These are phyloP conservation scores for Aspergillus cejpii DNA, from an alignment of 2,329 filamentous ascomycete genomes.

Conservation along the genomic window DNA sequence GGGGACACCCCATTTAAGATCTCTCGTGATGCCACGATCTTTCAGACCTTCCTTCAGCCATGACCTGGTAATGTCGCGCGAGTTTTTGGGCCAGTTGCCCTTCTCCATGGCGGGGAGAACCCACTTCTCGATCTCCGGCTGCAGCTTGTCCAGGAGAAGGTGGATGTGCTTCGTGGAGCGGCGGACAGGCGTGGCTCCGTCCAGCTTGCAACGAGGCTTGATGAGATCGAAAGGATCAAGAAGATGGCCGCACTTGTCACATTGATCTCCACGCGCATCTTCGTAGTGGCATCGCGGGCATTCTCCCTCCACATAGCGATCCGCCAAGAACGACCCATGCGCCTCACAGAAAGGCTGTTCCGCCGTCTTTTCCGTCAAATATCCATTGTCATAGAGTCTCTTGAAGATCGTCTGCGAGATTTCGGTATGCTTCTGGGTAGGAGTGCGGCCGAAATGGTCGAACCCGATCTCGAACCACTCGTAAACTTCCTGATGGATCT, in stretches of 20 bases:
- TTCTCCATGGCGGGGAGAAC: constrained; percentile 64
- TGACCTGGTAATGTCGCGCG: constrained; percentile 40
- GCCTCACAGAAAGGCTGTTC: constrained; percentile 84
- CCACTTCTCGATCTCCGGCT: constrained; percentile 71
- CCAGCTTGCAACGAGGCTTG: constrained; percentile 86
- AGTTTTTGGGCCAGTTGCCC: constrained; percentile 49
- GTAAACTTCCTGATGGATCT: constrained; percentile 83
- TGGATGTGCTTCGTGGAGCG: constrained; percentile 86
- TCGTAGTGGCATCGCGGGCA: constrained; percentile 52
- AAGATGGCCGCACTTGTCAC: constrained; percentile 65
- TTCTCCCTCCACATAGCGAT: constrained; percentile 57
- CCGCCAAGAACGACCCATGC: constrained; percentile 61
- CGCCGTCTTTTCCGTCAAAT: constrained; percentile 76
- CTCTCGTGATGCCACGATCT: constrained; percentile 81
- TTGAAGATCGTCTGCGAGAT: constrained; percentile 90
- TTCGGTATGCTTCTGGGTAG: constrained; percentile 78
- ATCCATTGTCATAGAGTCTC: constrained; percentile 82
- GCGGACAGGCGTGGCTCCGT: constrained; percentile 71
- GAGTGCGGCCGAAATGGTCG: constrained; percentile 90
- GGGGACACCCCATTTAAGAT: constrained; percentile 79
- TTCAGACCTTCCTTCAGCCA: constrained; percentile 68
- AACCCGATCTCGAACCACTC: constrained; percentile 95
- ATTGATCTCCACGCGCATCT: constrained; percentile 67
- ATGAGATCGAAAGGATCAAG: constrained; percentile 68
- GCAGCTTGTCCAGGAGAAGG: constrained; percentile 75